Base-by-base conservation (phyloP, 2,329 filamentous ascomycete species). In the Aspergillus floridensis region DNA sequence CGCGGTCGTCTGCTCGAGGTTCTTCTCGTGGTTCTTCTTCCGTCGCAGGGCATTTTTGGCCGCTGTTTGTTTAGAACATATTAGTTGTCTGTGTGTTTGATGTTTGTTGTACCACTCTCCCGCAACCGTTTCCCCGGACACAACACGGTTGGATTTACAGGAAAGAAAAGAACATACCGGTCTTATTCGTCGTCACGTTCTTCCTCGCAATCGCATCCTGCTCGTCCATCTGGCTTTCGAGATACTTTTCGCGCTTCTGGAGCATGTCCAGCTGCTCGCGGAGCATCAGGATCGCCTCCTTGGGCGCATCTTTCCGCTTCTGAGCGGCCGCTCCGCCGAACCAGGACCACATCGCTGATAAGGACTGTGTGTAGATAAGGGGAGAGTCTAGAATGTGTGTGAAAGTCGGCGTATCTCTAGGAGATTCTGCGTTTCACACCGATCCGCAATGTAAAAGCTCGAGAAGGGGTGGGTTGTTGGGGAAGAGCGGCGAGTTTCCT, bases 211-310 rank as follows among this genome's bases (percentile, higher is more conserved):
- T 85, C 41, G 84, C 84, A 70, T 96, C 92, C 76, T 98, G 93
- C 76, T 98, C 92, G 26, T 92, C 88, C 81, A 98, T 96, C 81
- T 96, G 92, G 64, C 85, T 90, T 77, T 95, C 89, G 63, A 98
- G 79, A 74, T 98, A 92, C 76, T 86, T 90, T 82, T 98, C 93
- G 61, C 93, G 86, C 84, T 99, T 99, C 80, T 96, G 92, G 73
- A 99, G 84, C 93, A 98, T 98, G 70, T 97, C 93, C 49, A 98
- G 84, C 81, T 97, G 93, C 72, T 89, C 85, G 68, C 95, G 87
- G 72, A 99, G 81, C 61, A 86, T 86, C 59, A 99, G 83, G 71
- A 99, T 99, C 68, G 95, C 95, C 82, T 96, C 95, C 85, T 99
- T 99, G 59, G 95, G 92, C 61, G 87, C 89, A 80, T 97, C 92